Percentiles rank a stretch among this genome's conserved stretches.
These are phyloP conservation scores for Megacollybia marginata DNA, from an alignment of 768 basidiomycete species.

Conservation along the genomic window DNA sequence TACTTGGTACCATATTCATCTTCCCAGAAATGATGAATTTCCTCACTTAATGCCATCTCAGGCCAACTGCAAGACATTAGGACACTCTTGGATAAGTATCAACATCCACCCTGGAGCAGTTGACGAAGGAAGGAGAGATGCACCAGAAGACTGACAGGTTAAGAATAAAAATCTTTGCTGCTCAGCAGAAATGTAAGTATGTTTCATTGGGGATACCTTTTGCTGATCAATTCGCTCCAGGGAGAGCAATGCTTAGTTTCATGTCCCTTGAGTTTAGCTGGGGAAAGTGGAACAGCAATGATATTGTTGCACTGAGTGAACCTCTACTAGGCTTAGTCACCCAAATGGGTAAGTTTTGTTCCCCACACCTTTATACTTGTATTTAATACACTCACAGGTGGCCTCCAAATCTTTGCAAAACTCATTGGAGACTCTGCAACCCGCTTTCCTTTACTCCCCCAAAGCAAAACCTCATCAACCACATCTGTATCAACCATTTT, in stretches of 20 bases:
- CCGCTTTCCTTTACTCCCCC: not conserved
- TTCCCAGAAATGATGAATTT: slow-evolving; percentile 46
- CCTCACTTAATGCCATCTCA: slow-evolving; percentile 22
- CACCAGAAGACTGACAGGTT: slow-evolving; percentile 11
- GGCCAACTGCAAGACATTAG: slow-evolving; percentile 25
- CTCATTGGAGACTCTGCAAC: slow-evolving; percentile 21
- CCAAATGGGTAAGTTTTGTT: slow-evolving; percentile 25
- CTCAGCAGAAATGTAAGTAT: slow-evolving; percentile 20
- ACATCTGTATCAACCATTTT: slow-evolving; percentile 1
- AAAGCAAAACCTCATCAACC: not conserved
- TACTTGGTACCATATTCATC: slow-evolving; percentile 35
- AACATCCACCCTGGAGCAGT: slow-evolving; percentile 9
- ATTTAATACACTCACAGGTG: slow-evolving; percentile 12
- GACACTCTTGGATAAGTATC: slow-evolving; percentile 15
- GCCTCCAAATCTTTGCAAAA: slow-evolving; percentile 24
- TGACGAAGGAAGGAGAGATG: slow-evolving; percentile 14
- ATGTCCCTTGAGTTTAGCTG: slow-evolving; percentile 37
- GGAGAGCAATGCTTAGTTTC: slow-evolving; percentile 24
- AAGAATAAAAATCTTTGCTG: slow-evolving; percentile 14
- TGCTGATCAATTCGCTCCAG: slow-evolving; percentile 11
- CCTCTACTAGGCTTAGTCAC: slow-evolving; percentile 26
- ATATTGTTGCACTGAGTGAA: slow-evolving; percentile 26
- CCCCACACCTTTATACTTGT: not conserved
- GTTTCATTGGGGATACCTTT: not conserved
- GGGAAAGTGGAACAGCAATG: slow-evolving; percentile 39